Base-by-base conservation (phyloP, 139 green algal genomes). In the Microglena sp. region DNA sequence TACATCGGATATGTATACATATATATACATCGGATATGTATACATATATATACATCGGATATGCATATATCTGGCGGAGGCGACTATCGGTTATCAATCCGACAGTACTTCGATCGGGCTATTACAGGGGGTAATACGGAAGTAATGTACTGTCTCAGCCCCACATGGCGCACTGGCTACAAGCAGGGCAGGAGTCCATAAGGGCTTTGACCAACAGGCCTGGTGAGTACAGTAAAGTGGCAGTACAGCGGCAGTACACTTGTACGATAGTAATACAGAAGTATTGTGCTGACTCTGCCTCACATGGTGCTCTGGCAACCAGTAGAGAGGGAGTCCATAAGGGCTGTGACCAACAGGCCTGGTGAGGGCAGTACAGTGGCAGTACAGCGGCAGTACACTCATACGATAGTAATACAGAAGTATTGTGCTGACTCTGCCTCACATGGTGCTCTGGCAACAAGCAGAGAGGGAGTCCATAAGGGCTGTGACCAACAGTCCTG, bases 401-500 rank as follows among this genome's bases (percentile, higher is more conserved):
- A n/a, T n/a, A n/a, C n/a, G n/a, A n/a, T n/a, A n/a, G n/a, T n/a
- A n/a, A n/a, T n/a, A n/a, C n/a, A n/a, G n/a, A n/a, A n/a, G n/a
- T n/a, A n/a, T n/a, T 84, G 73, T 54, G 62, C 62, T 2, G 73
- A 63, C 32, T 6, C 31, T 11, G 33, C 31, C 7, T 6, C 46
- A 3, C n/a, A 15, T 2, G 55, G 59, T 15, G 4, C 33, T 7
- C 26, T 3, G n/a, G 28, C 11, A 30, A 0, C 32, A 7, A n/a
- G 59, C 7, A 18, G 33, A 4, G 4, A 31, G 26, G 59, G 29
- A 5, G 34, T 62, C 45, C 77, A 82, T 56, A 44, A 45, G 50
- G 75, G 74, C 45, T 85, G 87, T 64, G 84, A 90, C 73, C 68
- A 60, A 7, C 79, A 85, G 56, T 33, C 68, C 3, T 90, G 84